phyloP scores from a whole-genome alignment of 1,139 yeast genomes.

The Blastobotrys arbuscula region DNA sequence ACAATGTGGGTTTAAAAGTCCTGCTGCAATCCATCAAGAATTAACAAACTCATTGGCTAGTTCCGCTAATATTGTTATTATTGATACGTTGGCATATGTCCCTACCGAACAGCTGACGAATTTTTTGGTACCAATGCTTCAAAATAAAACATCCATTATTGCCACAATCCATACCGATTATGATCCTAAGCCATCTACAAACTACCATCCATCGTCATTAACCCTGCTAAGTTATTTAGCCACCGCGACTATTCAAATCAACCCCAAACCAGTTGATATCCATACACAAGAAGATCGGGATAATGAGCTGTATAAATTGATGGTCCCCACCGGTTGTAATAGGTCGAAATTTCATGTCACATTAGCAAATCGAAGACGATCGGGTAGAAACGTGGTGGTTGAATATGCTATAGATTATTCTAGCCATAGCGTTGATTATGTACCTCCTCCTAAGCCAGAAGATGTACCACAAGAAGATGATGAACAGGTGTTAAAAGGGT shows the following conservation, averaged over 20 bases:
- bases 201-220: conserved; percentile 46
- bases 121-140: conserved; percentile 51
- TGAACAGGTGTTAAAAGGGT: conserved; percentile 50
- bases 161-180: conserved; percentile 50
- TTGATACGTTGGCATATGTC: conserved; percentile 68
- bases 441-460: conserved; percentile 28
- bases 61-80: conserved; percentile 36
- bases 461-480: conserved; percentile 33
- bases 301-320: conserved; percentile 38
- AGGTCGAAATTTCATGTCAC: conserved; percentile 42
- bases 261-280: conserved; percentile 36
- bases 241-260: conserved; percentile 58
- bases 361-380: conserved; percentile 67
- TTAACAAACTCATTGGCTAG: background rate
- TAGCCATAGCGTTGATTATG: conserved; percentile 47
- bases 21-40: conserved; percentile 7
- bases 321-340: conserved; percentile 51
- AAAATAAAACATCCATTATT: conserved; percentile 49
- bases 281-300: conserved; percentile 49
- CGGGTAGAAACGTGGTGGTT: conserved; percentile 70
- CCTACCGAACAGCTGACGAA: conserved; percentile 42
- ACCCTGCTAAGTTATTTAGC: conserved; percentile 60
- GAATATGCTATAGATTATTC: conserved; percentile 47
- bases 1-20: conserved; percentile 7
- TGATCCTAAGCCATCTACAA: conserved; percentile 7